Conservation (phyloP, 2,329 filamentous ascomycete species). For the Aquanectria penicillioides region DNA sequence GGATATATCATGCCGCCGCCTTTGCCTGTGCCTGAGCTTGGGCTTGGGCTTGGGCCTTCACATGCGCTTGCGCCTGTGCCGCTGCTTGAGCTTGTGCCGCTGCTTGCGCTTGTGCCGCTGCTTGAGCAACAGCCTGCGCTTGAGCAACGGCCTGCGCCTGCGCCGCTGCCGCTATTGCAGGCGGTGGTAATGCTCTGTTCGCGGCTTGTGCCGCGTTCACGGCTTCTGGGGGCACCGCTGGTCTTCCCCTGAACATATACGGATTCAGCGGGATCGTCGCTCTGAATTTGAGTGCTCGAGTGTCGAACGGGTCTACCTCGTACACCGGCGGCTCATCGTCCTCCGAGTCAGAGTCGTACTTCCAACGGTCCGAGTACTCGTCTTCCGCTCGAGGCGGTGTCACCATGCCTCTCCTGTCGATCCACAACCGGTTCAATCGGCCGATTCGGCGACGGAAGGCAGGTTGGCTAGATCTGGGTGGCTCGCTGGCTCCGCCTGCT, state of each 20-base stretch:
- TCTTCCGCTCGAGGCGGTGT: constrained; percentile 58
- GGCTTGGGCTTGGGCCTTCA: constrained; percentile 26
- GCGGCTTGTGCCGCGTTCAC: constrained; percentile 37
- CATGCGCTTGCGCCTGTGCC: constrained; percentile 34
- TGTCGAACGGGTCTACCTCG: constrained; percentile 77
- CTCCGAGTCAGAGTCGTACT: constrained; percentile 88
- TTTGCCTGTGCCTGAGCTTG: constrained; percentile 37
- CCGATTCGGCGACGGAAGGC: constrained; percentile 87
- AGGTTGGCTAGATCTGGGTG: constrained; percentile 58
- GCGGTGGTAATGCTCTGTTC: constrained; percentile 40
- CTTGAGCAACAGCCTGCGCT: constrained; percentile 38
- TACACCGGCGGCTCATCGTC: constrained; percentile 82
- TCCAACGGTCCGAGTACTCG: constrained; percentile 75
- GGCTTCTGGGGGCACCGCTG: constrained; percentile 43
- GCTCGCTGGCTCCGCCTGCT: constrained; percentile 53
- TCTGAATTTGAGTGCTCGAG: constrained; percentile 67
- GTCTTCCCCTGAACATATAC: constrained; percentile 53
- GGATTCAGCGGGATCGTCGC: constrained; percentile 65
- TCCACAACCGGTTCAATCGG: constrained; percentile 84
- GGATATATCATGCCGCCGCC: constrained; percentile 17
- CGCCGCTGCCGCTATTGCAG: constrained; percentile 30
- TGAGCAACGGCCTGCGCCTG: constrained; percentile 25
- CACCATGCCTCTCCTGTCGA: constrained; percentile 80
- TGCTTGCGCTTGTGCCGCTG: constrained; percentile 41
- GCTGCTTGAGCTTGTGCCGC: constrained; percentile 41